A percentile compares a stretch with the other conserved stretches of the same genome.
These are phyloP conservation scores for Backusella sp. DNA, from an alignment of 192 early-diverging fungal species.

Conservation along the genomic window DNA sequence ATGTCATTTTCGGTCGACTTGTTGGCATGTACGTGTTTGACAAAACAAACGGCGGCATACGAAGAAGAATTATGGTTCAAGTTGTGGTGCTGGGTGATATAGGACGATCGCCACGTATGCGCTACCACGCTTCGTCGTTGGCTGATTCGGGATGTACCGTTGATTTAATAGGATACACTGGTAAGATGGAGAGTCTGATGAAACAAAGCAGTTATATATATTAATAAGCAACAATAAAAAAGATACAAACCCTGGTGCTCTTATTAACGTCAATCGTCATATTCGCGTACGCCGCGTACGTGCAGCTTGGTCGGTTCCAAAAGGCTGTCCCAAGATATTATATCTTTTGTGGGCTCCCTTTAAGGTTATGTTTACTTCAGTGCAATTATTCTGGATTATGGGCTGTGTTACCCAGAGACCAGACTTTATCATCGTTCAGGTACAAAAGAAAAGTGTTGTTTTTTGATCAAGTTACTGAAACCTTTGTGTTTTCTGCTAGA, in stretches of 20 bases:
- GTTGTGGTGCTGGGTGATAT: constrained; percentile 82
- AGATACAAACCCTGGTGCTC: constrained; percentile 31
- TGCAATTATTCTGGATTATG: constrained; percentile 61
- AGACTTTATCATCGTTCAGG: constrained; percentile 77
- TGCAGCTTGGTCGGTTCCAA: constrained; percentile 53
- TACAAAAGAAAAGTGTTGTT: constrained; percentile 24
- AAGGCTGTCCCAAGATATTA: constrained; percentile 50
- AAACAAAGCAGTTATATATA: too few relatives aligned
- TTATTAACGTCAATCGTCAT: constrained; percentile 38
- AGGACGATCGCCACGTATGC: constrained; percentile 89
- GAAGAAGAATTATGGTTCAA: constrained; percentile 31
- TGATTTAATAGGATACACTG: constrained; percentile 81
- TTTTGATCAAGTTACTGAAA: not conserved
- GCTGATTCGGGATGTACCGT: constrained; percentile 66
- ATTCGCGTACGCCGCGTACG: constrained; percentile 50
- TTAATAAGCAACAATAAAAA: not conserved
- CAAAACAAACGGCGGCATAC: not conserved
- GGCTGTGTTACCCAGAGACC: constrained; percentile 54
- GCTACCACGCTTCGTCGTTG: constrained; percentile 83
- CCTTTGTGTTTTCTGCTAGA: constrained; percentile 48
- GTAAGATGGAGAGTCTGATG: constrained; percentile 29
- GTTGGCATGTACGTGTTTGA: constrained; percentile 20
- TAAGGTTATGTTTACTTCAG: constrained; percentile 61
- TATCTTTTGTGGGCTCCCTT: constrained; percentile 71
- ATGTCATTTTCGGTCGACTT: constrained; percentile 16